Evolutionary conservation across 2,329 filamentous ascomycete genomes (phyloP), one percentile per base, ranked within the genome.

Genomic region (Sphaerulina musiva): DNA sequence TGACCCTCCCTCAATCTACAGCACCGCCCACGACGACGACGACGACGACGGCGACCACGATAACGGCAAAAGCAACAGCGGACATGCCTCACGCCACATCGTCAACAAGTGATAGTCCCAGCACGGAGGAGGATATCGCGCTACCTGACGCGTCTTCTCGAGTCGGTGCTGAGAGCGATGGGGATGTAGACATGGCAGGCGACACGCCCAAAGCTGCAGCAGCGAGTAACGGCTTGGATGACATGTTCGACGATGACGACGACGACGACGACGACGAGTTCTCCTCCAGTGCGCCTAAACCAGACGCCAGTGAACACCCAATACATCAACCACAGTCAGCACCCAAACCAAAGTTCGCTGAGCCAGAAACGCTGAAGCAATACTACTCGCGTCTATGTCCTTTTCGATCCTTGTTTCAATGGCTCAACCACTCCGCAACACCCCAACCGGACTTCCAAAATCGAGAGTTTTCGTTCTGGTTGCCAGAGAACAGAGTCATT

Each of bases 301-400:
- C 74, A 52, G 67, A 75, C 59, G 66, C 74, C 62, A 63, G 72
- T 48, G 69, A 69, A 42, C 68, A 74, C 60, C 55, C 61, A 10
- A 45, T 56, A 32, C 17, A 40, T 23, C 66, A 73, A 61, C 52
- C 59, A 17, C 48, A 60, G 39, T 48, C 57, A n/a, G 53, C 61
- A 36, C 57, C 59, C 23, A 62, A 65, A 48, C 54, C 62, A 4
- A 62, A 59, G 29, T 68, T 56, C 41, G 87, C 83, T 39, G 89
- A 95, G 62, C 84, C 88, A 1, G 88, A 91, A 66, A 81, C 95
- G 9, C 90, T 97, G 83, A 83, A 87, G 64, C 88, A 86, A 60
- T 98, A 96, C 75, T 98, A 98, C 70, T 88, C 95, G 68, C 88
- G 93, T 46, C 78, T 98, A 38, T 97, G 97, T 65, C 93, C 93